phyloP scores from a whole-genome alignment of 331 rosid species.

The Acacia pycnantha region DNA sequence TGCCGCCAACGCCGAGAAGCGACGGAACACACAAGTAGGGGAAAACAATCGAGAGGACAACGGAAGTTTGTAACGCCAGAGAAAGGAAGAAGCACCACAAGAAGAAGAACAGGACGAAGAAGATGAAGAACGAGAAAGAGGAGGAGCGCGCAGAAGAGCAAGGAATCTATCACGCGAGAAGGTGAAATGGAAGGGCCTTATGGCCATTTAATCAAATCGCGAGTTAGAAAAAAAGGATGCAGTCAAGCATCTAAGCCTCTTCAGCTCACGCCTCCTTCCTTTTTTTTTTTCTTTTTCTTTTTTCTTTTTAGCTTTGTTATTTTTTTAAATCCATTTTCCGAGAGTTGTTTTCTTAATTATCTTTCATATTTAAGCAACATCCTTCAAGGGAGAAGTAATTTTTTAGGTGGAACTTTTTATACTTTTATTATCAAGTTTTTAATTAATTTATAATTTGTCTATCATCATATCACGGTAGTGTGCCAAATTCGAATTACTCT shows the following conservation, averaged over 20 bases:
- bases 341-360: background rate
- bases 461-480: too few relatives aligned
- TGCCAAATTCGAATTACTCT: too few relatives aligned
- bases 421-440: too few relatives aligned
- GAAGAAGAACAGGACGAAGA: background rate
- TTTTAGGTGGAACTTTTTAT: background rate
- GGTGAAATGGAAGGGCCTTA: slow-evolving; percentile 59
- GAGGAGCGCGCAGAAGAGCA: slow-evolving; percentile 30
- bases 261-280: background rate
- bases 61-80: background rate
- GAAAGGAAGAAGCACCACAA: background rate
- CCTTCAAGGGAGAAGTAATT: background rate
- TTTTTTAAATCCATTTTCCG: too few relatives aligned
- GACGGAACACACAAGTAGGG: slow-evolving; percentile 36
- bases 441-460: too few relatives aligned
- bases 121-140: background rate
- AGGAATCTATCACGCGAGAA: slow-evolving; percentile 40
- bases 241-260: slow-evolving; percentile 13
- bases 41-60: background rate
- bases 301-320: background rate
- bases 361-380: background rate
- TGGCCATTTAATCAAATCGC: slow-evolving; percentile 65
- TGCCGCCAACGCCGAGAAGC: slow-evolving; percentile 37
- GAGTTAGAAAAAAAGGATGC: background rate
- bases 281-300: background rate